Base-by-base conservation (phyloP, 2,329 filamentous ascomycete genomes). In the Pezicula neosporulosa region DNA sequence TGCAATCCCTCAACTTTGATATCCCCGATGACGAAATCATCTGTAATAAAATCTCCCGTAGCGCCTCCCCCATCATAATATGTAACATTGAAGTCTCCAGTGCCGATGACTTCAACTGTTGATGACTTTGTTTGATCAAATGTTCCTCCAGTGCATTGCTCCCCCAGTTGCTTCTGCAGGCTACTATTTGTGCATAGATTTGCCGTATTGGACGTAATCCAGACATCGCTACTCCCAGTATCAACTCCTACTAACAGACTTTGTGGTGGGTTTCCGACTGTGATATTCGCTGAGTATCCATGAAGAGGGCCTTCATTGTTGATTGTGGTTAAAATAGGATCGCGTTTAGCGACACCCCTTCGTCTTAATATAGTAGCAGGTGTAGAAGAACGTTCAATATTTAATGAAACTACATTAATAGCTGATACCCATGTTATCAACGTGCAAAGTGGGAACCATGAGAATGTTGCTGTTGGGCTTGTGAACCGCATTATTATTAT, bases 201-300 rank as follows among this genome's bases (percentile, higher is more conserved):
- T 3, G 54, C 51, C 5, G n/a, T 42, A 3, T 16, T 27, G 13
- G 41, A 27, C 3, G 44, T 42, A 1, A 82, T 67, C 79, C 80
- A 84, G 3, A 80, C 74, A 59, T 84, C 81, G 59, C 77, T 82
- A 63, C 77, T 82, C 27, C 81, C 81, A 4, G 81, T 85, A 60
- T 84, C 81, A 54, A 84, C 68, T 36, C 78, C 68, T 59, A 84
- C 71, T 51, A 67, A 71, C 38, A 83, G 65, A 8, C 66, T 64
- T 64, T 84, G 81, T 0, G 72, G 69, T 1, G 81, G 81, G 0
- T 78, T 81, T 51, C 81, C 81, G 45, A 84, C 65, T 27, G 69
- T 66, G 44, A 84, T 72, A 36, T 78, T 69, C 47, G 75, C 73
- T 59, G 76, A 82, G 68, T 83, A 15, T 24, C 24, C 24, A 24